phyloP scores from a whole-genome alignment of 2,329 filamentous ascomycete species.

The Cordyceps militaris region DNA sequence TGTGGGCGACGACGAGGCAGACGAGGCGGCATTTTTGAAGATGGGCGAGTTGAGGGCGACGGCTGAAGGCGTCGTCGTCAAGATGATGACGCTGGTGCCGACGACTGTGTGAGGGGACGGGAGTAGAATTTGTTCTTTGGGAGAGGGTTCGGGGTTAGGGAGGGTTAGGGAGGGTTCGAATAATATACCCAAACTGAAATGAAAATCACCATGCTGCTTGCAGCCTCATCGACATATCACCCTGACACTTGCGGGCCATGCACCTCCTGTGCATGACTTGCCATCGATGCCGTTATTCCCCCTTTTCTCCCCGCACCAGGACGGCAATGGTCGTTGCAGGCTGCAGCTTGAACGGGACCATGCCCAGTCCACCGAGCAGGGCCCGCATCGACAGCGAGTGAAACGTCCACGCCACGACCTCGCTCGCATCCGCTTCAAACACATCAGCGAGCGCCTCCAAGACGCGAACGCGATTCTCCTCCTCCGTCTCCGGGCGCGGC shows the following conservation, averaged over 20 bases:
- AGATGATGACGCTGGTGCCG: constrained; percentile 9
- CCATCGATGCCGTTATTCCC: too few species aligned
- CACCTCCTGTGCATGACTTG: too few species aligned
- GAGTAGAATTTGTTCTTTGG: background rate
- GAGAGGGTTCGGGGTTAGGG: background rate
- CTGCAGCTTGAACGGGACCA: constrained; percentile 36
- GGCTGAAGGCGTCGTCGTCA: constrained; percentile 6
- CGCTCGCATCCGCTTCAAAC: constrained; percentile 34
- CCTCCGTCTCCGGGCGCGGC: constrained; percentile 40
- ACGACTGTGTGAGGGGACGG: background rate
- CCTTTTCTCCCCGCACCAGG: constrained; percentile 40
- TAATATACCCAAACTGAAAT: too few species aligned
- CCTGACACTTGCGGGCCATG: too few species aligned
- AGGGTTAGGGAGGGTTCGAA: background rate
- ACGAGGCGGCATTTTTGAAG: background rate
- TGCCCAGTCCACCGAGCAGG: constrained; percentile 36
- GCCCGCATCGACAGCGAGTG: constrained; percentile 42
- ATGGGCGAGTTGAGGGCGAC: constrained; percentile 3
- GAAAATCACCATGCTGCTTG: too few species aligned
- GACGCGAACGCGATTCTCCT: constrained; percentile 38
- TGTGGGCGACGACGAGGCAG: background rate
- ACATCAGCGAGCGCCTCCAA: constrained; percentile 39
- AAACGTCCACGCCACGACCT: constrained; percentile 41
- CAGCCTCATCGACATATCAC: too few species aligned
- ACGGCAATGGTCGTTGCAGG: constrained; percentile 49